These are phyloP conservation scores for Alloteropsis angusta DNA, from an alignment of 202 grass and related monocot species.

Conservation along the genomic window DNA sequence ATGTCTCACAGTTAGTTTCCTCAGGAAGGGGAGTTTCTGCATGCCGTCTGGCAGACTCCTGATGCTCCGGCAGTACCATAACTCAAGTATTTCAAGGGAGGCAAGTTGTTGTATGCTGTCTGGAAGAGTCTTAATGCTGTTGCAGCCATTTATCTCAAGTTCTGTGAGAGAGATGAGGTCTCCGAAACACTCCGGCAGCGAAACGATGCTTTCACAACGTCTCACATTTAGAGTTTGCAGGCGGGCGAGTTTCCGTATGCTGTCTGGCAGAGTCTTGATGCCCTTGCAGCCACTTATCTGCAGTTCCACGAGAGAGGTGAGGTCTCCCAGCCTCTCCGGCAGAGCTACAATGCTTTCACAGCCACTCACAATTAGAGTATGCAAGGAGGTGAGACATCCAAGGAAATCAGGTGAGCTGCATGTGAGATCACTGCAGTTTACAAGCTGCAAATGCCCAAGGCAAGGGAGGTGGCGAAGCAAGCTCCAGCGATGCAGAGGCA, in stretches of 20 bases:
- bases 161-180: background rate
- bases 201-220: background rate
- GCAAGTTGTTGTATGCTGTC: background rate
- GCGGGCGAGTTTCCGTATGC: background rate
- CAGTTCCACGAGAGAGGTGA: background rate
- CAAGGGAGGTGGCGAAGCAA: background rate
- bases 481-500: background rate
- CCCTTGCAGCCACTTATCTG: background rate
- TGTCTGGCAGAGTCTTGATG: background rate
- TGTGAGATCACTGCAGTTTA: background rate
- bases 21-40: too few species aligned
- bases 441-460: accelerated
- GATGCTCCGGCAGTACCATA: too few species aligned
- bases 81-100: too few species aligned
- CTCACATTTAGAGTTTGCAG: background rate
- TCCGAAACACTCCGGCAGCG: background rate
- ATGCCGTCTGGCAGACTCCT: too few species aligned
- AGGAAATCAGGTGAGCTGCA: background rate
- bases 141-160: background rate
- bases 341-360: background rate
- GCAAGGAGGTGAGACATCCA: background rate
- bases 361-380: background rate
- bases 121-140: background rate
- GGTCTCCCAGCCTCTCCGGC: background rate
- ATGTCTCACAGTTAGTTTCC: too few species aligned